phyloP scores from a whole-genome alignment of 805 yeast genomes.

The Starmera dryadoides region DNA sequence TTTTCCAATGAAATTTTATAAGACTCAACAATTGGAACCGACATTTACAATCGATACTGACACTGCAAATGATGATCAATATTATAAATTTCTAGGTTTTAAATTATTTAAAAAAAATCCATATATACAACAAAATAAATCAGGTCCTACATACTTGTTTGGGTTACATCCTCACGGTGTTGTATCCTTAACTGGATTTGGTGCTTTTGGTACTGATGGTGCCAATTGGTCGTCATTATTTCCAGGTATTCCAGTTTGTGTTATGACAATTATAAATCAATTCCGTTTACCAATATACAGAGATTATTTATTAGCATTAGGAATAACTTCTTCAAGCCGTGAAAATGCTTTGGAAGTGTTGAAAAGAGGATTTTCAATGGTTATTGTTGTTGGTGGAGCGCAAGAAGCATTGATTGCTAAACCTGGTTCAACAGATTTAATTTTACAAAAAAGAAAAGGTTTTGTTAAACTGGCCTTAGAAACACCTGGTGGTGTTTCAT shows the following conservation, averaged over 20 bases:
- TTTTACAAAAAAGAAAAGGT: conserved; percentile 75
- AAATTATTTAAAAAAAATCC: conserved; percentile 15
- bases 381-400: conserved; percentile 95
- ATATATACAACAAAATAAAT: conserved; percentile 24
- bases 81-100: conserved; percentile 9
- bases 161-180: conserved; percentile 98
- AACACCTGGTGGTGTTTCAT: conserved; percentile 57
- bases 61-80: conserved; percentile 16
- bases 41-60: conserved; percentile 50
- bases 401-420: conserved; percentile 72
- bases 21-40: conserved; percentile 64
- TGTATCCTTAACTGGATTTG: conserved; percentile 85
- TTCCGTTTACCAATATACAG: conserved; percentile 80
- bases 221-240: conserved; percentile 58
- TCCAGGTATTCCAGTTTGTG: conserved; percentile 77
- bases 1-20: conserved; percentile 72
- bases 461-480: conserved; percentile 82
- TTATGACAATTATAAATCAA: conserved; percentile 77
- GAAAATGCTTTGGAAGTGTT: conserved; percentile 62
- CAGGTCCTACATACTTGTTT: conserved; percentile 77
- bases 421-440: conserved; percentile 56
- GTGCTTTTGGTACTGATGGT: conserved; percentile 78
- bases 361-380: conserved; percentile 61
- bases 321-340: conserved; percentile 79
- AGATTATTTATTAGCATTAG: conserved; percentile 75